Evolutionary conservation across 352 stramenopile species (phyloP).

Genomic region (Phytophthora pisi): DNA sequence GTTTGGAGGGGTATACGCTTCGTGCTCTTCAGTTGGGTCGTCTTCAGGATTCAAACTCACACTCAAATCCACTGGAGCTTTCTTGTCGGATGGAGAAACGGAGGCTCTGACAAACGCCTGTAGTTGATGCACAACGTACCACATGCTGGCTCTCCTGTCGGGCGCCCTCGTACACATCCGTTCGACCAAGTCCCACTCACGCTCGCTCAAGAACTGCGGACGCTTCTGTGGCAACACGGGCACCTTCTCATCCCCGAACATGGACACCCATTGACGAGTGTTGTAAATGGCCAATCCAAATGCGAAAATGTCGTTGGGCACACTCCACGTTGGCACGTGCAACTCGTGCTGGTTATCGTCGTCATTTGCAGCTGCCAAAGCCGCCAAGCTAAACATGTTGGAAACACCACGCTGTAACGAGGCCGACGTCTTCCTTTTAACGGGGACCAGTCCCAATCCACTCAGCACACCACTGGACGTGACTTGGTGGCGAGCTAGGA

Average conservation of each 20-base stretch:
- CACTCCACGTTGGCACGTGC: conserved; percentile 21
- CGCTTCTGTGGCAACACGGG: conserved; percentile 8
- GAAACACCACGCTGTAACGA: conserved; percentile 27
- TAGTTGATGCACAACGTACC: conserved; percentile 39
- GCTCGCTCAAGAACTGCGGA: conserved; percentile 22
- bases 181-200: conserved; percentile 36
- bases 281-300: conserved; percentile 37
- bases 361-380: conserved; percentile 3
- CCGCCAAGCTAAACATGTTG: conserved; percentile 19
- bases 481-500: conserved; percentile 21
- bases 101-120: conserved; percentile 19
- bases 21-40: conserved; percentile 14
- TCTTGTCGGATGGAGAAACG: conserved; percentile 10
- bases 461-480: conserved; percentile 28
- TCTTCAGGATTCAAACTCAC: conserved; percentile 25
- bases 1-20: conserved; percentile 15
- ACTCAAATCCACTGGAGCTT: conserved; percentile 28
- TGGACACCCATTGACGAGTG: conserved; percentile 24
- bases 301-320: conserved; percentile 26
- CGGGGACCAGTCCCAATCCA: conserved; percentile 27
- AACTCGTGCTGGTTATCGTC: background rate
- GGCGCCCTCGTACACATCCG: conserved; percentile 25
- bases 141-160: conserved; percentile 25
- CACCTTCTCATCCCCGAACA: conserved; percentile 24
- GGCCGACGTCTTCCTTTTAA: conserved; percentile 21